Percentiles rank a stretch among this genome's conserved stretches.
phyloP scores from a whole-genome alignment of 371 early-diverging fungal genomes.

The Lichtheimia ornata region DNA sequence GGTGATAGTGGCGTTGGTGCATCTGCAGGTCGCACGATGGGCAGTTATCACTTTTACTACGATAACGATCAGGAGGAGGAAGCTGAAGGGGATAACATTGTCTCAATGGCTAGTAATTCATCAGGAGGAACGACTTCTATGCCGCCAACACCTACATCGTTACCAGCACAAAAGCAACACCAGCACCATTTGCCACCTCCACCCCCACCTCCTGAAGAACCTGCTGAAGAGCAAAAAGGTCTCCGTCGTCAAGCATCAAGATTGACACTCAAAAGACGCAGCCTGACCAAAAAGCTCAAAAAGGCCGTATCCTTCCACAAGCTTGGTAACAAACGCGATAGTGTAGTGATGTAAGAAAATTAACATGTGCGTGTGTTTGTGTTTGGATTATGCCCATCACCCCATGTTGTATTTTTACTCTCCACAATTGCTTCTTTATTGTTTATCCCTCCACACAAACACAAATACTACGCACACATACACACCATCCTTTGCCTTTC shows the following conservation, averaged over 20 bases:
- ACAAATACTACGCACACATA: not conserved
- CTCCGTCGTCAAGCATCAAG: conserved; percentile 17
- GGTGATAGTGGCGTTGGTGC: conserved; percentile 7
- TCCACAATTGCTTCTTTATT: no score
- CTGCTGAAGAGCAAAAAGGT: not conserved
- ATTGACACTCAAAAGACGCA: conserved; percentile 17
- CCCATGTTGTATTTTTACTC: no score
- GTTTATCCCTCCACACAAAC: no score
- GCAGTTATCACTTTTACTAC: conserved; percentile 9
- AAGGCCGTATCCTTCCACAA: conserved; percentile 20
- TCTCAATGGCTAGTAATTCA: conserved; percentile 4
- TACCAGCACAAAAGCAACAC: not conserved
- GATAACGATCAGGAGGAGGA: conserved; percentile 8
- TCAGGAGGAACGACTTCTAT: conserved; percentile 11
- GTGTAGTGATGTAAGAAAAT: no score
- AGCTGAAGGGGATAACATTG: not conserved
- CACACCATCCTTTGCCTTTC: not conserved
- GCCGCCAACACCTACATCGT: conserved; percentile 17
- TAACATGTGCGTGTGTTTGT: no score
- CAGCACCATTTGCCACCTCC: not conserved
- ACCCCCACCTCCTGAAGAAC: no score
- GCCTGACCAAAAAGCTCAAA: conserved; percentile 17
- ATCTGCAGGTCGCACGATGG: conserved; percentile 3
- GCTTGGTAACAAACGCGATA: not conserved
- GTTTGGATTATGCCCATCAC: no score